Conservation (phyloP, 2,329 filamentous ascomycete species). For the Plectosphaerella plurivora region DNA sequence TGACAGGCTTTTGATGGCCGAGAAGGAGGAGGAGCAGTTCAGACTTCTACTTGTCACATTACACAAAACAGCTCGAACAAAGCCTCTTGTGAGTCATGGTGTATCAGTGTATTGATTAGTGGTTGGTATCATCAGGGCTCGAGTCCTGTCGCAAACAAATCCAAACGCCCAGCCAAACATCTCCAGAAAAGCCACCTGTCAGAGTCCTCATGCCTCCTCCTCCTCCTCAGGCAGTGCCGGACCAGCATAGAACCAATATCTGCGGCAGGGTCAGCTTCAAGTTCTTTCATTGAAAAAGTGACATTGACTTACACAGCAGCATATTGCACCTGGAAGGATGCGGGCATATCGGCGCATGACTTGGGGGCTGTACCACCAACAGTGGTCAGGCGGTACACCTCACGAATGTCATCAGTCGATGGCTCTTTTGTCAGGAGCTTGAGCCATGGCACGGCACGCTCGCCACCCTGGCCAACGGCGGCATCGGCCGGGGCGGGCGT, state of each 20-base stretch:
- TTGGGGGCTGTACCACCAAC: slow-evolving; percentile 73
- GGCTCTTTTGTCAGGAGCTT: slow-evolving; percentile 56
- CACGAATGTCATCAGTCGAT: slow-evolving; percentile 60
- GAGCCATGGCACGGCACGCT: slow-evolving; percentile 76
- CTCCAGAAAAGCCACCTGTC: background rate
- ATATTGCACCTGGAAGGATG: slow-evolving; percentile 71
- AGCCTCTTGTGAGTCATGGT: no score
- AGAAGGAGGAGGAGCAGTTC: no score
- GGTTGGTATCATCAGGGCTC: no score
- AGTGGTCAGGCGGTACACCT: slow-evolving; percentile 81
- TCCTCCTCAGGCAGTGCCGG: background rate
- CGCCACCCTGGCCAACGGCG: slow-evolving; percentile 53
- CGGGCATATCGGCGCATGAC: slow-evolving; percentile 63
- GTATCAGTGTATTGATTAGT: no score
- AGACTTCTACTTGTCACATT: no score
- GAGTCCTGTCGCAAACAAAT: background rate
- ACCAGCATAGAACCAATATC: slow-evolving; percentile 33
- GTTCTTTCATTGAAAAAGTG: background rate
- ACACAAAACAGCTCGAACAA: no score
- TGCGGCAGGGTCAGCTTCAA: slow-evolving; percentile 12
- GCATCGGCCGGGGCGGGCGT: slow-evolving; percentile 60
- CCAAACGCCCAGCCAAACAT: background rate
- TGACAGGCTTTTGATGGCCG: no score
- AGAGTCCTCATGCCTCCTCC: background rate
- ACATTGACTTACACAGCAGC: slow-evolving; percentile 68